A percentile compares a stretch with the other conserved stretches of the same genome.
Conservation (phyloP, 192 early-diverging fungal genomes). For the Umbelopsis sp. region DNA sequence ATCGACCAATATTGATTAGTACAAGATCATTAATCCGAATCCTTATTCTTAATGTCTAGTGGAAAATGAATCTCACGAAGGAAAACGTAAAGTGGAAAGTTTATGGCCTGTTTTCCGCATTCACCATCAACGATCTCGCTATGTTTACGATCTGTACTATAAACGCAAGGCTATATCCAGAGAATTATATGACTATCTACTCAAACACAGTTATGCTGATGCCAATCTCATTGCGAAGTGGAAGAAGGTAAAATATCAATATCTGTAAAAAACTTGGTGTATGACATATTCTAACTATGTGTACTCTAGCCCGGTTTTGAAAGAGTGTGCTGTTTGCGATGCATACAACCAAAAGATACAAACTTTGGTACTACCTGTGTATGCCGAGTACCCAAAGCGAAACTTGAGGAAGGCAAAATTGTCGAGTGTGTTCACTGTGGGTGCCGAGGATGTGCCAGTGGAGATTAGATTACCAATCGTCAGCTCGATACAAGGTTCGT, state of each 20-base stretch:
- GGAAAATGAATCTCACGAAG: conserved; percentile 93
- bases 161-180: conserved; percentile 93
- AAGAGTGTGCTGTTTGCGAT: conserved; percentile 94
- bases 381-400: conserved; percentile 92
- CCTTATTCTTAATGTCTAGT: conserved; percentile 51
- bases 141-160: conserved; percentile 96
- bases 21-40: conserved; percentile 7
- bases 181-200: conserved; percentile 90
- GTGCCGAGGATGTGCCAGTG: conserved; percentile 78
- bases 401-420: conserved; percentile 86
- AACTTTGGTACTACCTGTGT: conserved; percentile 98
- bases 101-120: conserved; percentile 94
- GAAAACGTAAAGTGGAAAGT: conserved; percentile 91
- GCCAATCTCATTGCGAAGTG: conserved; percentile 96
- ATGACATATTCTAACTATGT: not conserved
- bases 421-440: conserved; percentile 97
- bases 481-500: no score
- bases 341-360: conserved; percentile 96
- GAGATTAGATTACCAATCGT: conserved; percentile 35
- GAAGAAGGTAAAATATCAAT: conserved; percentile 74
- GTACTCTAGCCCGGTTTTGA: conserved; percentile 83
- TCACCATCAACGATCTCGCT: conserved; percentile 97
- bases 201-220: conserved; percentile 93
- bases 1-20: no score
- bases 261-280: not conserved